Percentiles rank a stretch among this genome's conserved stretches.
These are phyloP conservation scores for Petasospora fabianii DNA, from an alignment of 1,139 yeast species.

Conservation along the genomic window DNA sequence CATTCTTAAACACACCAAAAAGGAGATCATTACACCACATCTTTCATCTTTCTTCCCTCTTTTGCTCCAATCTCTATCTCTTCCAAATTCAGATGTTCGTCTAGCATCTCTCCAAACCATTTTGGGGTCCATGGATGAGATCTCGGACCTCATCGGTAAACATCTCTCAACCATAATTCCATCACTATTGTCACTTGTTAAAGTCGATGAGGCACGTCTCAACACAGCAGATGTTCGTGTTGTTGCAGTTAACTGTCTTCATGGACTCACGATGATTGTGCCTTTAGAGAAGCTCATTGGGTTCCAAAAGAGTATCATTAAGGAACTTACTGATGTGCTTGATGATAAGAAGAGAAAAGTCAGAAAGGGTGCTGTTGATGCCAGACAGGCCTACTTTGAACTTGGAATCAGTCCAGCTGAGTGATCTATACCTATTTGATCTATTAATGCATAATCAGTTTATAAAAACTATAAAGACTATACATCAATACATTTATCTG, in stretches of 20 bases:
- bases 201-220: slow-evolving; percentile 25
- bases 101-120: slow-evolving; percentile 57
- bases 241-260: slow-evolving; percentile 54
- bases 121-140: slow-evolving; percentile 50
- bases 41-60: slow-evolving; percentile 65
- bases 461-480: no score
- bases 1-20: slow-evolving; percentile 62
- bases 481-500: not conserved
- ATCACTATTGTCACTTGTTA: slow-evolving; percentile 35
- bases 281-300: slow-evolving; percentile 44
- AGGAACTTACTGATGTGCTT: slow-evolving; percentile 46
- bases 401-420: slow-evolving; percentile 29
- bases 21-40: slow-evolving; percentile 57
- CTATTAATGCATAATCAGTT: no score
- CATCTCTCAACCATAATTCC: slow-evolving; percentile 59
- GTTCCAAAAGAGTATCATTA: slow-evolving; percentile 48
- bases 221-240: slow-evolving; percentile 47
- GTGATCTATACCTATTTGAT: slow-evolving; percentile 7
- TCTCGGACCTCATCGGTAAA: slow-evolving; percentile 45
- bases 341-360: slow-evolving; percentile 76
- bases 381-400: slow-evolving; percentile 74
- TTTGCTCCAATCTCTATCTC: slow-evolving; percentile 58
- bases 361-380: slow-evolving; percentile 70
- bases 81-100: slow-evolving; percentile 42
- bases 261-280: slow-evolving; percentile 37